Conservation (phyloP, 495 filamentous ascomycete species). For the Rusavskia elegans region DNA sequence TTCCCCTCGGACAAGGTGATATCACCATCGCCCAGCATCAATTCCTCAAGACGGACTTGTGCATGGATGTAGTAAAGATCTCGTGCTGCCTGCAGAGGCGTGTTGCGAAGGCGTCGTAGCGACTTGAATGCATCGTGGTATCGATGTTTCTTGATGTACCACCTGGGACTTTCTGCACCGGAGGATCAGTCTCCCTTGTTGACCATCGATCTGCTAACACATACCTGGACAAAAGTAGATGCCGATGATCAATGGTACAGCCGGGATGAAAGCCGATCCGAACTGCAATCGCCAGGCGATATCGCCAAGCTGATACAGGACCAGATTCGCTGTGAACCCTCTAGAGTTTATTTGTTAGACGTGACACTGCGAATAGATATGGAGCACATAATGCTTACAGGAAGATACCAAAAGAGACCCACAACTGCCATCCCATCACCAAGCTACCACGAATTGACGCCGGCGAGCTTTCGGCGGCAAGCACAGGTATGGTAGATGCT, state of each 20-base stretch:
- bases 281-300: constrained; percentile 67
- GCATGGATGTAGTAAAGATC: constrained; percentile 64
- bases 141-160: constrained; percentile 45
- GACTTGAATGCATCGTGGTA: constrained; percentile 48
- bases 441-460: constrained; percentile 59
- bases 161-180: constrained; percentile 43
- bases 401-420: constrained; percentile 72
- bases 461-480: constrained; percentile 61
- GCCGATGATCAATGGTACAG: constrained; percentile 45
- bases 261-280: constrained; percentile 63
- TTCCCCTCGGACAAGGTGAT: constrained; percentile 5
- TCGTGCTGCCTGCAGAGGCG: constrained; percentile 52
- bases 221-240: constrained; percentile 51
- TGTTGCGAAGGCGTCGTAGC: constrained; percentile 43
- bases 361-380: no score
- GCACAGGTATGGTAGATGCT: constrained; percentile 48
- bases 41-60: constrained; percentile 28
- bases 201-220: not conserved
- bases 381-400: constrained; percentile 16
- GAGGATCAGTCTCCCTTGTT: constrained; percentile 8
- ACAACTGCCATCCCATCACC: constrained; percentile 80
- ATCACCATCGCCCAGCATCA: constrained; percentile 20
- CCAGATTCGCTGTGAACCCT: constrained; percentile 55
- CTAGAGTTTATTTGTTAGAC: constrained; percentile 7
- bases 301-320: constrained; percentile 34